Conservation (phyloP, 441 rosid species). For the Aquilaria agallochum region DNA sequence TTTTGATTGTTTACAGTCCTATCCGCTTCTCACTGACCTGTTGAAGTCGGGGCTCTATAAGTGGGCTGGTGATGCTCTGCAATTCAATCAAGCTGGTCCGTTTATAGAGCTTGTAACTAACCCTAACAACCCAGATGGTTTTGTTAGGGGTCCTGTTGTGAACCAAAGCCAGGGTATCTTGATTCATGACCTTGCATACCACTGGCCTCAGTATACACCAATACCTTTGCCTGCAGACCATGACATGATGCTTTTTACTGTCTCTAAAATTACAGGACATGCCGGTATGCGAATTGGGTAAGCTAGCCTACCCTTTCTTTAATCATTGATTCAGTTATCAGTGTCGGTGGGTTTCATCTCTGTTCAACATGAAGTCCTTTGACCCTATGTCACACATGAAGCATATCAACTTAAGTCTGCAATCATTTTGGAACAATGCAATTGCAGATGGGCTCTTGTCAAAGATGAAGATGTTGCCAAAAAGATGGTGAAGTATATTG, state of each 20-base stretch:
- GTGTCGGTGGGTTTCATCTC: too few relatives aligned
- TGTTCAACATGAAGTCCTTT: too few relatives aligned
- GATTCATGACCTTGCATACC: constrained; percentile 88
- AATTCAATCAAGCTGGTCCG: constrained; percentile 47
- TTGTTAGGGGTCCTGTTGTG: constrained; percentile 56
- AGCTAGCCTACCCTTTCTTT: constrained; percentile 3
- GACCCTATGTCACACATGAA: too few relatives aligned
- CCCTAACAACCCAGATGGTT: constrained; percentile 92
- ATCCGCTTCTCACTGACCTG: constrained; percentile 77
- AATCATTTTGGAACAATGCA: too few relatives aligned
- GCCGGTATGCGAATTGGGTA: constrained; percentile 97
- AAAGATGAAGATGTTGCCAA: constrained; percentile 62
- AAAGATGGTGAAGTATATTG: constrained; percentile 81
- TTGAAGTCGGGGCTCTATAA: constrained; percentile 66
- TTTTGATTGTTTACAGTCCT: constrained; percentile 54
- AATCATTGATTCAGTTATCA: too few relatives aligned
- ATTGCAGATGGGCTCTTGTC: constrained; percentile 85
- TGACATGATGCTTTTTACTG: constrained; percentile 74
- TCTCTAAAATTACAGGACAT: constrained; percentile 86
- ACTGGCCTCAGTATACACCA: constrained; percentile 94
- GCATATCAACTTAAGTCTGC: too few relatives aligned
- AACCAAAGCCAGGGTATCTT: constrained; percentile 59
- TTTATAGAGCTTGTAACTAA: constrained; percentile 86
- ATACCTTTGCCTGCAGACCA: constrained; percentile 62
- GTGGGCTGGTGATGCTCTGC: constrained; percentile 91